Base-by-base conservation (phyloP, 2,329 filamentous ascomycete genomes). In the Zymoseptoria tritici region DNA sequence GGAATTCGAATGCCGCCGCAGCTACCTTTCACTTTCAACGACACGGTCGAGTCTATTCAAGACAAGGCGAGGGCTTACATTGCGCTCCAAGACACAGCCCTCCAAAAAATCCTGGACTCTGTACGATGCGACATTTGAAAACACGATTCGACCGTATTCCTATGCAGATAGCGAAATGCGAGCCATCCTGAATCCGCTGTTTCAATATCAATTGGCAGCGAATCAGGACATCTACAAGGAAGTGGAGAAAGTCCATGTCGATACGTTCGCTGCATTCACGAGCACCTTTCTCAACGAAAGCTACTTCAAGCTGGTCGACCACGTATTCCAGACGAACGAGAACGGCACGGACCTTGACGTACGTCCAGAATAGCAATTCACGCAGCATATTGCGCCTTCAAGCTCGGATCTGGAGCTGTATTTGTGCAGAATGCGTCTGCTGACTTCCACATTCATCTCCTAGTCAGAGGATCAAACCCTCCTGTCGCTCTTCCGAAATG, bases 211-310 rank as follows among this genome's bases (percentile, higher is more conserved):
- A 26, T 73, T 78, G 2, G 77, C 75, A 13, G 77, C 75, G 4
- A 72, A 75, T 65, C 71, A 74, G 64, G 70, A 71, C 59, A 70
- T 79, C 60, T 72, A 76, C 59, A 76, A 79, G 67, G 75, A 75
- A 3, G 75, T 74, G 21, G 77, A 74, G 55, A 75, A 76, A 57
- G 76, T 75, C 6, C 73, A 77, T 63, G 74, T 78, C 71, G 62
- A 76, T 65, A 71, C 79, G 55, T 75, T 78, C 59, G 87, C 91
- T 64, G 90, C 89, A 68, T 76, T 79, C 55, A 90, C 91, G 64
- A 88, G 91, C 75, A 84, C 84, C 58, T 82, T 80, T 68, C 91
- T 91, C 87, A 83, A 88, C 57, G 87, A 91, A 75, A 89, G 92
- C 65, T 81, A 91, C 57, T 92, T 88, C 78, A 71, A 80, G 62